Conservation (phyloP, 2,329 filamentous ascomycete genomes). For the Fusarium sp. region DNA sequence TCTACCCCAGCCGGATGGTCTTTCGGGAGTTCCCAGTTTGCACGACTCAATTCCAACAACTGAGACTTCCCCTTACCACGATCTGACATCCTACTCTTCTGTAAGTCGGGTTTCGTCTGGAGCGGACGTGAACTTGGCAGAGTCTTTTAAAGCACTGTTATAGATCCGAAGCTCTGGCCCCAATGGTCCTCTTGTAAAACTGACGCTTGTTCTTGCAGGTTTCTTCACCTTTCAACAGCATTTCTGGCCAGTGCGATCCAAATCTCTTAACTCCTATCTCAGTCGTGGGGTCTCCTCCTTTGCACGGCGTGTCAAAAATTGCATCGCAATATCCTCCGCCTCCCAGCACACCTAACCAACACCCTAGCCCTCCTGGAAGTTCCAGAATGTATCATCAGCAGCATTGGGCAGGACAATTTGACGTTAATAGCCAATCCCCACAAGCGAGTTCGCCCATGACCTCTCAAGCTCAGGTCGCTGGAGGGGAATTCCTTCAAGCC, state of each 20-base stretch:
- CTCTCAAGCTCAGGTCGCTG: constrained; percentile 48
- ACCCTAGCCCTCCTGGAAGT: constrained; percentile 58
- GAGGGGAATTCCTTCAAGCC: constrained; percentile 49
- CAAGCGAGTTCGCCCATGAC: constrained; percentile 59
- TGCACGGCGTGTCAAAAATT: constrained; percentile 56
- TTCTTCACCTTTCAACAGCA: constrained; percentile 43
- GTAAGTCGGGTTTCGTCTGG: constrained; percentile 40
- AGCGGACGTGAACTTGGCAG: neutral
- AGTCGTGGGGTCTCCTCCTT: constrained; percentile 57
- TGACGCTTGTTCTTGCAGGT: constrained; percentile 30
- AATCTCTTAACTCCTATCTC: constrained; percentile 63
- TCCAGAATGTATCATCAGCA: constrained; percentile 57
- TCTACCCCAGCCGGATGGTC: constrained; percentile 46
- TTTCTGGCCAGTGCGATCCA: constrained; percentile 52
- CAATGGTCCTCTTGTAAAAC: neutral
- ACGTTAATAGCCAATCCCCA: constrained; percentile 53
- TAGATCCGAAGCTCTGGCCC: neutral
- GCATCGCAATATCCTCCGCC: constrained; percentile 52
- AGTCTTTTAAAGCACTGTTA: neutral
- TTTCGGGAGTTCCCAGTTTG: constrained; percentile 43
- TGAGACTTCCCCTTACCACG: constrained; percentile 42
- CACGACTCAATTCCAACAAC: constrained; percentile 41
- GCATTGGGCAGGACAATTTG: constrained; percentile 53
- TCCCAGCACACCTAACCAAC: constrained; percentile 51
- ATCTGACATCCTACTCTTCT: constrained; percentile 45